Conservation (phyloP, 2,329 filamentous ascomycete species). For the Passalora sequoiae region DNA sequence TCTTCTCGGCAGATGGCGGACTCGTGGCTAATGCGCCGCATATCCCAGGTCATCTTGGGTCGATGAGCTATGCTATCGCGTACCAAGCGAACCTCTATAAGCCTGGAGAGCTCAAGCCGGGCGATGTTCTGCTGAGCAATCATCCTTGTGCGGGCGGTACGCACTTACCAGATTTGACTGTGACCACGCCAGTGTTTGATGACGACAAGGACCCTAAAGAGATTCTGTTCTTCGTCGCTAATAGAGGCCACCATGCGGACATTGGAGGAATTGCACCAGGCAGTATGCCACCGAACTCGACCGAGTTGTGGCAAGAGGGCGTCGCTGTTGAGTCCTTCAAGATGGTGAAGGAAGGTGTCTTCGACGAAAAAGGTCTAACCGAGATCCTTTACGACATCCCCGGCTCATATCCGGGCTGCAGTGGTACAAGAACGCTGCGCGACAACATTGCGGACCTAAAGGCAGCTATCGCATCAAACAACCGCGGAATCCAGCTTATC, state of each 20-base stretch:
- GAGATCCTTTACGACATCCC: slow-evolving; percentile 60
- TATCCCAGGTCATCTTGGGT: slow-evolving; percentile 41
- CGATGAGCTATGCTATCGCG: slow-evolving; percentile 41
- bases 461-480: slow-evolving; percentile 34
- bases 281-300: slow-evolving; percentile 42
- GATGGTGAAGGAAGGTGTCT: slow-evolving; percentile 28
- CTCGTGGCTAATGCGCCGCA: slow-evolving; percentile 42
- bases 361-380: slow-evolving; percentile 34
- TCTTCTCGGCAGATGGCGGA: slow-evolving; percentile 40
- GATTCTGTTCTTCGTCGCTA: slow-evolving; percentile 39
- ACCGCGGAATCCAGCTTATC: slow-evolving; percentile 35
- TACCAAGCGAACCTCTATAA: slow-evolving; percentile 49
- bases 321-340: slow-evolving; percentile 33
- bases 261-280: slow-evolving; percentile 39
- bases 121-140: slow-evolving; percentile 41
- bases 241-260: slow-evolving; percentile 40
- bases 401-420: slow-evolving; percentile 45
- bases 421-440: slow-evolving; percentile 29
- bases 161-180: slow-evolving; percentile 41
- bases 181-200: slow-evolving; percentile 39
- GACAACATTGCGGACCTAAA: slow-evolving; percentile 37
- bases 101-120: slow-evolving; percentile 33
- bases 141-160: slow-evolving; percentile 40
- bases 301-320: slow-evolving; percentile 44
- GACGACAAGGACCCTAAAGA: slow-evolving; percentile 16